Base-by-base conservation (phyloP, 176 grass and related monocot genomes). In the Leersia perrieri region DNA sequence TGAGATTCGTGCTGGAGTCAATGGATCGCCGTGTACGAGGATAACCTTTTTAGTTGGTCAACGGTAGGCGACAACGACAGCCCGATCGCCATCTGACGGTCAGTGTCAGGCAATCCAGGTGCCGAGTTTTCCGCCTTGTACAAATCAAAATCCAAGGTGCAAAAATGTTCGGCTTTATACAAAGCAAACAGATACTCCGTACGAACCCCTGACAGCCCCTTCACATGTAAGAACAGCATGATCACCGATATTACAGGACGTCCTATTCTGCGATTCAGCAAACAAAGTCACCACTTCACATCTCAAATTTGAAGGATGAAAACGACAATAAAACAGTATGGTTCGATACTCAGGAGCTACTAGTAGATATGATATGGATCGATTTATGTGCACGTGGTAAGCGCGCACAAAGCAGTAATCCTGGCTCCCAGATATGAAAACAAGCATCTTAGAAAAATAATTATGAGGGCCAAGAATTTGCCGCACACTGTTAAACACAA, bases 401-500 rank as follows among this genome's bases (percentile, higher is more conserved):
- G 20, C 20, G 9, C 14, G 16, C 1, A 49, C 5, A 49, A 5
- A 8, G 1, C 4, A 70, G 27, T 25, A 15, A 65, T 26, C 42
- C 0, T 10, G 30, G 49, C 26, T 10, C 49, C n/a, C 67, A 29
- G 2, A 16, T 31, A 10, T 67, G 18, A 33, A 67, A 66, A 30
- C 60, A 67, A 67, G 25, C 15, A 75, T 40, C 63, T 41, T 60
- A 20, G 45, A 33, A 9, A 11, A 84, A 36, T 23, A 76, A 60
- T 68, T 5, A 41, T 25, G 16, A 84, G 41, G 3, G 25, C 14
- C 51, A 71, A 5, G 22, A 65, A 3, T 60, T 74, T 33, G 33
- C 33, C 70, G n/a, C n/a, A 68, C 31, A 68, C 4, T 53, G 41
- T 1, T 70, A 26, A 85, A 76, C 62, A 70, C 47, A 40, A 69